phyloP scores from a whole-genome alignment of 2,329 filamentous ascomycete genomes.

The Cucurbitaria berberidis region DNA sequence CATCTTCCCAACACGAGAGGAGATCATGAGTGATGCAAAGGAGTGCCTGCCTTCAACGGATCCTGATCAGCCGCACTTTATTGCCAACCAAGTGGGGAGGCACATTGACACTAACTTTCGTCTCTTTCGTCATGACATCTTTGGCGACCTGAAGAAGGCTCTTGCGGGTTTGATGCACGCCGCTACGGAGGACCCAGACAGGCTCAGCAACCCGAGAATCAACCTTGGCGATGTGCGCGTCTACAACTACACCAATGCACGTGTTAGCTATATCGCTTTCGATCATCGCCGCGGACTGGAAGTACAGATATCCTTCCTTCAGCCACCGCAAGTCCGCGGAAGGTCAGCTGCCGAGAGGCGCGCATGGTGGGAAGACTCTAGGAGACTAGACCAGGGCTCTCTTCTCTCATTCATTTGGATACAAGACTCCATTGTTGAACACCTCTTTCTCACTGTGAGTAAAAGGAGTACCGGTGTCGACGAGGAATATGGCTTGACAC shows the following conservation, averaged over 20 bases:
- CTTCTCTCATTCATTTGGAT: conserved; percentile 36
- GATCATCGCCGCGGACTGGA: conserved; percentile 25
- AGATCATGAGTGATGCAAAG: conserved; percentile 45
- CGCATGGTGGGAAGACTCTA: conserved; percentile 41
- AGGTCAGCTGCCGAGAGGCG: conserved; percentile 14
- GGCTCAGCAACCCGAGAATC: conserved; percentile 11
- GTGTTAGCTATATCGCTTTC: conserved; percentile 24
- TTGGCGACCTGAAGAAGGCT: conserved; percentile 38
- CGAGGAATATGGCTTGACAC: conserved; percentile 12
- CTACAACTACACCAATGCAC: conserved; percentile 26
- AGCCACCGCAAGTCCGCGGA: conserved; percentile 19
- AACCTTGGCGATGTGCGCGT: conserved; percentile 27
- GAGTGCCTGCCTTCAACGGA: conserved; percentile 43
- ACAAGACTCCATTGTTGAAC: conserved; percentile 18
- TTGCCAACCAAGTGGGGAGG: conserved; percentile 28
- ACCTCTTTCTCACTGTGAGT: conserved; percentile 35
- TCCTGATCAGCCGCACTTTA: conserved; percentile 34
- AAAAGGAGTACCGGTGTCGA: conserved; percentile 11
- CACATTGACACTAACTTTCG: conserved; percentile 46
- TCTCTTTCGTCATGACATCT: conserved; percentile 41
- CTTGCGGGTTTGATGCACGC: conserved; percentile 27
- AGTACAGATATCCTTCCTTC: conserved; percentile 28
- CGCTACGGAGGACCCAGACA: conserved; percentile 5
- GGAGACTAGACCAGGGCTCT: conserved; percentile 28
- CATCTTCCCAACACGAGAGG: conserved; percentile 38